Evolutionary conservation across 2,329 filamentous ascomycete genomes (phyloP), one percentile per base, ranked within the genome.

Genomic region (Leptographium flavum): DNA sequence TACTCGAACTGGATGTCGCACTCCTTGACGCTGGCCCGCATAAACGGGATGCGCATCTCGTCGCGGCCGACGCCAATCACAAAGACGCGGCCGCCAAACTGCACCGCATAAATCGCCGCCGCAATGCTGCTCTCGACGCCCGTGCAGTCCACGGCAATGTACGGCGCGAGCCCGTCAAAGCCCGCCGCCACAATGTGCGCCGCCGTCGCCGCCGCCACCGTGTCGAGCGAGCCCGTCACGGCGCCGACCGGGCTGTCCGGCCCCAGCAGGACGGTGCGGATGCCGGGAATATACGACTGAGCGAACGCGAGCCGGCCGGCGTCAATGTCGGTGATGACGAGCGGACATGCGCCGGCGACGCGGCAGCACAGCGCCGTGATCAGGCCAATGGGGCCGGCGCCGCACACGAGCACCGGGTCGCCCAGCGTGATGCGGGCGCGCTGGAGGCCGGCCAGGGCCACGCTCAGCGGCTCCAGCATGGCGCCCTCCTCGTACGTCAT

Each of bases 1-100:
- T 96, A 96, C 69, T 96, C 90, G 64, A 95, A 92, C 67, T 94
- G 86, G 49, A 96, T 70, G 64, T 96, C 90, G 55, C 96, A 83
- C 67, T 96, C 92, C 52, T 85, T 76, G 6, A 88, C 90, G 56
- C 83, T 90, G 47, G 90, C 74, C 43, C 87, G 70, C 90, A 95
- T 95, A 63, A 96, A 96, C 25, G 90, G 90, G 52, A 96, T 83
- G 64, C 77, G 87, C 70, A 96, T 92, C 70, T 95, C 86, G 61
- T 92, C 88, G 72, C 84, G 90, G 53, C 90, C 92, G 3, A 96
- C 88, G 35, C 90, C 90, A 53, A 95, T 93, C 52, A 96, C 83
- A 59, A 96, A 96, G 45, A 96, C 90, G 66, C 93, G 94, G 56
- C 92, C 90, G 53, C 90, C 92, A 57, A 96, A 96, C 67, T 90